A percentile compares a stretch with the other conserved stretches of the same genome.
Evolutionary conservation across 441 rosid genomes (phyloP).

Genomic region (Gossypium davidsonii): DNA sequence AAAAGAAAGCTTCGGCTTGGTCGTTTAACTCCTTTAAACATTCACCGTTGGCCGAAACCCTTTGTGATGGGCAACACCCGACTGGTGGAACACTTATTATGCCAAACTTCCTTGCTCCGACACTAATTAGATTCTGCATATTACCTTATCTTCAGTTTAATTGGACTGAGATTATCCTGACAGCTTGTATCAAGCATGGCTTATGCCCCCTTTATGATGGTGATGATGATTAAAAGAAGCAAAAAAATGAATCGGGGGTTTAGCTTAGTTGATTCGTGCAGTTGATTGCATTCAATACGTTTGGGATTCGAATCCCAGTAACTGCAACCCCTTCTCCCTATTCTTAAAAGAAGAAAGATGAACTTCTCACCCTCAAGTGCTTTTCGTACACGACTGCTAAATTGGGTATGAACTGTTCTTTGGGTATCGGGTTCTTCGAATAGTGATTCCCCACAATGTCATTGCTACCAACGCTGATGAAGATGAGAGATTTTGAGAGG

Average conservation of each 20-base stretch:
- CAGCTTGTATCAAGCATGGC: not conserved
- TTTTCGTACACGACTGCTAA: conserved; percentile 28
- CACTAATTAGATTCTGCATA: conserved; percentile 32
- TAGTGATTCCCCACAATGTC: conserved; percentile 32
- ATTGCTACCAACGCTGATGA: conserved; percentile 51
- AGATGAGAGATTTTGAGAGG: conserved; percentile 34
- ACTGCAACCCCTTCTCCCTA: not conserved
- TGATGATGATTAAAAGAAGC: not conserved
- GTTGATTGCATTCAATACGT: not conserved
- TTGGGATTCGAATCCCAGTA: not conserved
- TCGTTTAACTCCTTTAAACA: conserved; percentile 41
- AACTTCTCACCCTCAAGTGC: conserved; percentile 27
- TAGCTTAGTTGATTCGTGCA: not conserved
- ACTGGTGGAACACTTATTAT: conserved; percentile 41
- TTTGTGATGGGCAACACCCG: conserved; percentile 53
- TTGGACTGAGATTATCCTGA: not conserved
- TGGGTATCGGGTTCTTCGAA: conserved; percentile 22
- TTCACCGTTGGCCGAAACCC: conserved; percentile 26
- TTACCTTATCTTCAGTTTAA: not conserved
- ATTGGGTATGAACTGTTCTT: conserved; percentile 26
- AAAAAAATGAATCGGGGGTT: not conserved
- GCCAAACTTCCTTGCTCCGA: conserved; percentile 49
- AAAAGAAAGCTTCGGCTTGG: conserved; percentile 30
- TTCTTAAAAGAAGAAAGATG: not conserved
- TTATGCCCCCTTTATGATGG: not conserved